Conservation (phyloP, 345 rosid species). For the Adansonia digitata region DNA sequence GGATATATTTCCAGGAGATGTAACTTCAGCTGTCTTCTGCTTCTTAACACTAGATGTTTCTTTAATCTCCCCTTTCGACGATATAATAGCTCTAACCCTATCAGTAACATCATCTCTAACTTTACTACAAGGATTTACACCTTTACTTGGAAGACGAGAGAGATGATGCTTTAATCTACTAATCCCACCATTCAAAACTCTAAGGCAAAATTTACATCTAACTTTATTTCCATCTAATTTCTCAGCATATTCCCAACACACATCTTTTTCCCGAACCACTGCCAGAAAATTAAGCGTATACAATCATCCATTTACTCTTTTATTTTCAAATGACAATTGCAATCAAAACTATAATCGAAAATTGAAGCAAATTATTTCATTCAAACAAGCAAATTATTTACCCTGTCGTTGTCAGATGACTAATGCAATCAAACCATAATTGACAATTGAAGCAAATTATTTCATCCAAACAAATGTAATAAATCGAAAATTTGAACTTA, state of each 20-base stretch:
- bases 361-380: background rate
- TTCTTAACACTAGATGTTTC: conserved; percentile 41
- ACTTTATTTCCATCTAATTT: conserved; percentile 87
- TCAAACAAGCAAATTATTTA: background rate
- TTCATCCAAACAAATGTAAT: background rate
- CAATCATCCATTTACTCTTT: conserved; percentile 5
- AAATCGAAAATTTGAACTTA: conserved; percentile 20
- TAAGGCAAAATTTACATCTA: conserved; percentile 62
- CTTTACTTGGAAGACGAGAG: conserved; percentile 84
- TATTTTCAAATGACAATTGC: background rate
- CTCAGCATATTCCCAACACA: conserved; percentile 92
- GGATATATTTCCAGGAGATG: conserved; percentile 36
- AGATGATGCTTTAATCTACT: conserved; percentile 89
- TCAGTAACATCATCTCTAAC: conserved; percentile 79
- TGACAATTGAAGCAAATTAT: background rate
- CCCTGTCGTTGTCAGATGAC: background rate
- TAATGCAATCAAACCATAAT: background rate
- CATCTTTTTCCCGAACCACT: conserved; percentile 93
- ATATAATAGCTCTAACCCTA: conserved; percentile 58
- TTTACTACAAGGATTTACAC: conserved; percentile 85
- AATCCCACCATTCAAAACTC: conserved; percentile 81
- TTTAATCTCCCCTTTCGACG: conserved; percentile 56
- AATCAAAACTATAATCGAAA: background rate
- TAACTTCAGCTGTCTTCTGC: conserved; percentile 41
- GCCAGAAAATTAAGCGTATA: conserved; percentile 13